Base-by-base conservation (phyloP, 768 basidiomycete species). In the Pleurotus eryngii region DNA sequence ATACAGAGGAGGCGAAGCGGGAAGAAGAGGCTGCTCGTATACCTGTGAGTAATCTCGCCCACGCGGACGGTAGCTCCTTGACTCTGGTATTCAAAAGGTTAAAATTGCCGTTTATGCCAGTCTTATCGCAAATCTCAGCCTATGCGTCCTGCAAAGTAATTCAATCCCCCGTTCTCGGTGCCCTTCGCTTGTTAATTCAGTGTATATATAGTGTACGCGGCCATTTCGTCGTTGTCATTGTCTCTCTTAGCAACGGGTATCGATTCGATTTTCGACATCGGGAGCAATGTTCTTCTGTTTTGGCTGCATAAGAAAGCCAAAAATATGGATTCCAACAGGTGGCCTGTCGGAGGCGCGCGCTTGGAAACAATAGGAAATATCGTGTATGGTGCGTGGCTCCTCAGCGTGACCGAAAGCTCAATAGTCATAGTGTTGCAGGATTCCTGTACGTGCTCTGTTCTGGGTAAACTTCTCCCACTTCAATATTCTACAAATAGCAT, bases 261-360 rank as follows among this genome's bases (percentile, higher is more conserved):
- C 65, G 96, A 98, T 68, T 86, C 95, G 11, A 76, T 90, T 14
- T 92, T 87, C 65, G 93, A 95, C 67, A 78, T 91, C 60, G 87
- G 88, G 46, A 91, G 90, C 66, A 94, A 92, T 64, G 68, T 92
- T 46, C 74, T 95, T n/a, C 77, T 95, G 2, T 89, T 85, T 62
- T 86, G 82, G 79, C 75, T 95, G 2, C 87, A 98, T 71, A 76
- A 76, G 62, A 88, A 92, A 64, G 86, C 92, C 1, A 72, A 65
- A 9, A 78, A 63, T 35, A 79, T 96, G 59, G 94, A 97, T 65
- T 62, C 76, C 43, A 92, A 88, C 70, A 90, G 90, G 62, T 98
- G 93, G 95, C 94, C 95, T 26, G 89, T 93, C 3, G 88, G 95
- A 49, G 94, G 94, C 38, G 84, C 89, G n/a, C 81, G 93, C 47